A percentile compares a stretch with the other conserved stretches of the same genome.
Conservation (phyloP, 2,329 filamentous ascomycete genomes). For the Penicillium capsulatum region DNA sequence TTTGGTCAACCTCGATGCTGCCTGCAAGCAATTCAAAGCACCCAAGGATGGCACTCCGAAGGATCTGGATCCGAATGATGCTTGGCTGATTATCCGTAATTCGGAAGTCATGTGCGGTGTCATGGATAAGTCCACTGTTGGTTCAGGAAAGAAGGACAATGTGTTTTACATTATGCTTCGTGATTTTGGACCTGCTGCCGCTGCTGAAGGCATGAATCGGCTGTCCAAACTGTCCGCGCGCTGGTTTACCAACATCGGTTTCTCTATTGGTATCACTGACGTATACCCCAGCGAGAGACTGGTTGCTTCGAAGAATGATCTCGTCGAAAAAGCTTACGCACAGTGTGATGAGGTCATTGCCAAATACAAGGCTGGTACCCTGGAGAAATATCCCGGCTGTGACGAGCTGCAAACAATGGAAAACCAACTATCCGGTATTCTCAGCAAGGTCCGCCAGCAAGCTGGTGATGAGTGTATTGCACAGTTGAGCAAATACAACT, state of each 20-base stretch:
- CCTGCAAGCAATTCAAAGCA: constrained; percentile 68
- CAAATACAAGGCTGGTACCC: constrained; percentile 71
- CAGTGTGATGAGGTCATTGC: constrained; percentile 80
- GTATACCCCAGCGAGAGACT: constrained; percentile 77
- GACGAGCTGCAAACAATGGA: constrained; percentile 90
- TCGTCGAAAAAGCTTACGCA: constrained; percentile 74
- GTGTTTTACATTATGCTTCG: constrained; percentile 95
- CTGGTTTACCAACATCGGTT: constrained; percentile 83
- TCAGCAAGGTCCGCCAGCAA: constrained; percentile 85
- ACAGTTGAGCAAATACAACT: constrained; percentile 84
- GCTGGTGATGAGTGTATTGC: constrained; percentile 88
- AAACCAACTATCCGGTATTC: constrained; percentile 81
- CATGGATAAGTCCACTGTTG: constrained; percentile 98
- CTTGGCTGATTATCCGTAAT: constrained; percentile 88
- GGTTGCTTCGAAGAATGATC: constrained; percentile 65
- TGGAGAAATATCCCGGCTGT: constrained; percentile 83
- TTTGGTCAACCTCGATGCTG: constrained; percentile 85
- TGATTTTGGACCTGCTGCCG: constrained; percentile 87
- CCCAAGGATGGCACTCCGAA: constrained; percentile 38
- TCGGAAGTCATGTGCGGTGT: constrained; percentile 95
- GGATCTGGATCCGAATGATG: constrained; percentile 78
- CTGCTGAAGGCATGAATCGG: constrained; percentile 88
- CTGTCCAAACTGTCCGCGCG: constrained; percentile 86
- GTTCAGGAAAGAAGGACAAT: constrained; percentile 93
- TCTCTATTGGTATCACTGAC: constrained; percentile 93